These are phyloP conservation scores for Yamadazyma kanchanaburiensis DNA, from an alignment of 1,139 yeast genomes.

Conservation along the genomic window DNA sequence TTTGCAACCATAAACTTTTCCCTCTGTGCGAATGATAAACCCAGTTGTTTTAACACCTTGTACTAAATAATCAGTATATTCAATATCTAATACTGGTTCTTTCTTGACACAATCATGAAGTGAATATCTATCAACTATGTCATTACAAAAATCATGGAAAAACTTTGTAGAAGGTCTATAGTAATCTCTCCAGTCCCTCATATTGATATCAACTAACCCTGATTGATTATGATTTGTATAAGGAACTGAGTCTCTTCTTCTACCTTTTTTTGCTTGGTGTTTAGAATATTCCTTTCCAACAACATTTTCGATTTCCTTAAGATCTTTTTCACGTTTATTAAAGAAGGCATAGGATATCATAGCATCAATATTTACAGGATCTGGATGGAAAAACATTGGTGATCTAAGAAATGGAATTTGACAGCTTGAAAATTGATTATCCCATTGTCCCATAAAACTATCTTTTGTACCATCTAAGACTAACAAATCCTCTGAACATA, in stretches of 20 bases:
- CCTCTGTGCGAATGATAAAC: slow-evolving; percentile 24
- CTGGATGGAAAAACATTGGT: slow-evolving; percentile 52
- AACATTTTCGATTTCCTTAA: slow-evolving; percentile 43
- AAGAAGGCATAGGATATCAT: slow-evolving; percentile 39
- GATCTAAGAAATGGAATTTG: slow-evolving; percentile 44
- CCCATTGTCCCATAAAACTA: slow-evolving; percentile 41
- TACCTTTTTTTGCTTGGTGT: slow-evolving; percentile 35
- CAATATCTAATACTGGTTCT: slow-evolving; percentile 31
- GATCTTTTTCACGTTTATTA: slow-evolving; percentile 29
- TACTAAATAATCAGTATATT: slow-evolving; percentile 24
- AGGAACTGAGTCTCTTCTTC: slow-evolving; percentile 4
- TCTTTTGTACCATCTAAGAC: slow-evolving; percentile 31
- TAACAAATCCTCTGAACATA: slow-evolving; percentile 23
- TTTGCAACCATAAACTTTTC: slow-evolving; percentile 32
- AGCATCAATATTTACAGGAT: slow-evolving; percentile 45
- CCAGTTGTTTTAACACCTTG: slow-evolving; percentile 23
- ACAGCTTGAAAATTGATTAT: slow-evolving; percentile 40
- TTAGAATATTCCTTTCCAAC: slow-evolving; percentile 47
- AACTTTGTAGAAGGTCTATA: slow-evolving; percentile 43
- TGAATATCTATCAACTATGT: slow-evolving; percentile 30
- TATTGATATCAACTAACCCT: slow-evolving; percentile 39
- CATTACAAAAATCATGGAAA: slow-evolving; percentile 39
- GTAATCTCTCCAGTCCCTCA: slow-evolving; percentile 46
- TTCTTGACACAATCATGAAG: slow-evolving; percentile 27
- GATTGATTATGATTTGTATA: slow-evolving; percentile 22